phyloP scores from a whole-genome alignment of 805 yeast genomes.

The Henningerozyma blattae region DNA sequence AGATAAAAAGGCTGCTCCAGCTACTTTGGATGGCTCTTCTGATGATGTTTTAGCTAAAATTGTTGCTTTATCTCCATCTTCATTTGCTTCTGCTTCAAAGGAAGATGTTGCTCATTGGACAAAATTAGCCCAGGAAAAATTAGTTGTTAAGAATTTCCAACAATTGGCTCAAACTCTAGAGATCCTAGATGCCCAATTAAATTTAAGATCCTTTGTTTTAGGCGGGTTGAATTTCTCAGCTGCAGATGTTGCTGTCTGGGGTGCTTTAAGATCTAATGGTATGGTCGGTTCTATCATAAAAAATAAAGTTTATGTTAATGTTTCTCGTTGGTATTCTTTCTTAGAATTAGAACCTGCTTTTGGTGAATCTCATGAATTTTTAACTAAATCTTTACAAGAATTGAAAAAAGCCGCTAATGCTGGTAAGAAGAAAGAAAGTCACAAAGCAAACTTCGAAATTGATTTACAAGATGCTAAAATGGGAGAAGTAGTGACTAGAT shows the following conservation, averaged over 20 bases:
- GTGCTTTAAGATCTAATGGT: slow-evolving; percentile 84
- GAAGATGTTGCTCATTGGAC: slow-evolving; percentile 49
- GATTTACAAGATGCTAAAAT: slow-evolving; percentile 82
- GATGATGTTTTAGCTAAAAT: slow-evolving; percentile 36
- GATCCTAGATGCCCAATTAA: slow-evolving; percentile 68
- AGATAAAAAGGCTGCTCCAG: slow-evolving; percentile 49
- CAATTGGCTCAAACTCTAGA: slow-evolving; percentile 68
- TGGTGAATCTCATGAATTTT: slow-evolving; percentile 54
- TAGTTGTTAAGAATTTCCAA: slow-evolving; percentile 79
- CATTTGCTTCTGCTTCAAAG: slow-evolving; percentile 16
- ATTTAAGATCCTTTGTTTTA: slow-evolving; percentile 67
- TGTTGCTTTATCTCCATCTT: slow-evolving; percentile 40
- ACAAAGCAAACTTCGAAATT: slow-evolving; percentile 92
- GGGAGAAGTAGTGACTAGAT: slow-evolving; percentile 95
- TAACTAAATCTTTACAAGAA: slow-evolving; percentile 61
- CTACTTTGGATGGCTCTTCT: slow-evolving; percentile 35
- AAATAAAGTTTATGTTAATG: slow-evolving; percentile 70
- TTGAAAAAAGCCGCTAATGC: slow-evolving; percentile 56
- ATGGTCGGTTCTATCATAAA: slow-evolving; percentile 85
- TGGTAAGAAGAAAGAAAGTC: slow-evolving; percentile 68
- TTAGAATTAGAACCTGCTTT: slow-evolving; percentile 57
- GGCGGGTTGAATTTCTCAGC: slow-evolving; percentile 51
- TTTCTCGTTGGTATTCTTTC: slow-evolving; percentile 86
- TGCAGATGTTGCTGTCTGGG: slow-evolving; percentile 89
- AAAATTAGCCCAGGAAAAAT: slow-evolving; percentile 51